Conservation (phyloP, 805 yeast genomes). For the Candida silvatica region DNA sequence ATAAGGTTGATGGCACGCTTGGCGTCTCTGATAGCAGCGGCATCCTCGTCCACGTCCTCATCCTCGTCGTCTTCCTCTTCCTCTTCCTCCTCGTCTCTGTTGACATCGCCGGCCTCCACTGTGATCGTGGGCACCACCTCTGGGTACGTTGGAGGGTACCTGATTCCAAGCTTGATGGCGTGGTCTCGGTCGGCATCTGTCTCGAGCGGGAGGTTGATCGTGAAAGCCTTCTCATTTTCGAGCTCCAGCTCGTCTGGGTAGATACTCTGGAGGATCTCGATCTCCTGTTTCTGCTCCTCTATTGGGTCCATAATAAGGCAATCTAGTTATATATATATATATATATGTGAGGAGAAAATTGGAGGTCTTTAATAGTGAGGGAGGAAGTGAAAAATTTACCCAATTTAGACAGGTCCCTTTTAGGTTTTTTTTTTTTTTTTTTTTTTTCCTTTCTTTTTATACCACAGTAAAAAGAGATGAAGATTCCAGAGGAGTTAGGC, state of each 20-base stretch:
- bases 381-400: neutral
- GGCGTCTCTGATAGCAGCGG: constrained; percentile 28
- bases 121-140: constrained; percentile 60
- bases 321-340: too few relatives aligned
- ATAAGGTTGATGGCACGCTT: constrained; percentile 42
- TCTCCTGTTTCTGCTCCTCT: constrained; percentile 84
- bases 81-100: constrained; percentile 16
- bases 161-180: constrained; percentile 46
- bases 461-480: too few relatives aligned
- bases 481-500: constrained; percentile 4
- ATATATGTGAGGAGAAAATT: too few relatives aligned
- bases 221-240: constrained; percentile 39
- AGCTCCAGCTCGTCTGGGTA: constrained; percentile 83
- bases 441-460: too few relatives aligned
- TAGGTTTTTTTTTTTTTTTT: too few relatives aligned
- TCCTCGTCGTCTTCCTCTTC: constrained; percentile 25
- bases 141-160: constrained; percentile 75
- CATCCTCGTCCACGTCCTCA: constrained; percentile 40
- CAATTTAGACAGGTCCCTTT: neutral
- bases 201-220: constrained; percentile 57
- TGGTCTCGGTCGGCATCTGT: constrained; percentile 56
- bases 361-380: too few relatives aligned
- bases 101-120: constrained; percentile 20
- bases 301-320: constrained; percentile 22
- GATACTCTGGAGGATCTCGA: constrained; percentile 83